Evolutionary conservation across 2,329 filamentous ascomycete genomes (phyloP), one percentile per base, ranked within the genome.

Genomic region (Ceratocystis albifundus): DNA sequence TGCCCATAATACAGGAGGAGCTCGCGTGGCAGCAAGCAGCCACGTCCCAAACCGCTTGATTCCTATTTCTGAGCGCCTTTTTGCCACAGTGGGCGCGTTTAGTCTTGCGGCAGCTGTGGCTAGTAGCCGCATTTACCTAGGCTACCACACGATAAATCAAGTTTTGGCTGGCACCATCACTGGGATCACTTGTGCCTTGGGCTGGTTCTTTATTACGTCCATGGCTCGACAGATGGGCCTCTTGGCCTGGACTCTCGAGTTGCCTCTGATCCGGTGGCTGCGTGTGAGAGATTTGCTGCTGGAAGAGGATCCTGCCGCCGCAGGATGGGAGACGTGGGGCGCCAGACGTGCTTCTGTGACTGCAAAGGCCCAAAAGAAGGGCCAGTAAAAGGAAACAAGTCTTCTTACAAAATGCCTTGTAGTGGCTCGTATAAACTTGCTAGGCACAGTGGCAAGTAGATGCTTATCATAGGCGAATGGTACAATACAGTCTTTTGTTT

Each of bases 261-360:
- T 84, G 45, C 81, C 84, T 32, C 71, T 88, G 3, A 82, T 84
- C 2, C 82, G 83, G 72, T 80, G 85, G 70, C 77, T 94, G 61
- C 82, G 93, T 68, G 78, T 96, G 61, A 81, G 94, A 68, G 94
- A 99, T 75, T 77, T 99, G 69, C 85, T 95, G 12, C 80, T 95
- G 5, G 87, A 88, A 74, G 93, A 97, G 76, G 93, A 97, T 75
- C 76, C 96, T 71, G 87, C 87, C 44, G 90, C 96, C 77, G 88
- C 91, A 53, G 94, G 94, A 1, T 99, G 93, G 93, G 89, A 92
- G 76, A 87, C 89, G 74, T 97, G 92, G 90, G 87, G 93, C 75
- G 78, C 80, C 62, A 76, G 72, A 70, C 78, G 77, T 70, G 72
- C 71, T 48, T 53, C n/a, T 12, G 30, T n/a, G n/a, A 22, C 57